Percentiles rank a stretch among this genome's conserved stretches.
Evolutionary conservation across 768 basidiomycete species (phyloP).

Genomic region (Nidularia pulvinata): DNA sequence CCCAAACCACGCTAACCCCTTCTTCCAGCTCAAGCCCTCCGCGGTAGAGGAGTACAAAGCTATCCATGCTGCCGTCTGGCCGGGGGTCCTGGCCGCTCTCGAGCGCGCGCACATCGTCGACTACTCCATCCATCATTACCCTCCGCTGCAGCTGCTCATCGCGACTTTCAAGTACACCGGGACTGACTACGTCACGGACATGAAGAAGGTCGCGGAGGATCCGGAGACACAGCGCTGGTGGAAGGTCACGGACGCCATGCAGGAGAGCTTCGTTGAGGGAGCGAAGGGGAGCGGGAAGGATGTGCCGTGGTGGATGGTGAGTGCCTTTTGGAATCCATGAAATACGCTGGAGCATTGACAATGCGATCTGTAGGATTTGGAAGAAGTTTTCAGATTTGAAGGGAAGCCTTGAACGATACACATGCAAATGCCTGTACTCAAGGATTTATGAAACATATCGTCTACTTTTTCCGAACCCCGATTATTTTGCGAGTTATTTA

Average conservation of each 20-base stretch:
- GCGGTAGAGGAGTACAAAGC: slow-evolving; percentile 49
- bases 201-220: slow-evolving; percentile 63
- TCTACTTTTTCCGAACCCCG: no score
- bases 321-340: slow-evolving; percentile 7
- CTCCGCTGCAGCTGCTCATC: slow-evolving; percentile 63
- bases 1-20: background rate
- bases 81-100: slow-evolving; percentile 63
- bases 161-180: slow-evolving; percentile 82
- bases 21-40: slow-evolving; percentile 50
- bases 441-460: no score
- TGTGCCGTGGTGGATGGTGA: slow-evolving; percentile 72
- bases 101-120: slow-evolving; percentile 64
- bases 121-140: slow-evolving; percentile 76
- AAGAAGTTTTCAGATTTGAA: slow-evolving; percentile 77
- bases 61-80: slow-evolving; percentile 70
- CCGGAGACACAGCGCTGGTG: slow-evolving; percentile 78
- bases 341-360: background rate
- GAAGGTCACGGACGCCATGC: slow-evolving; percentile 76
- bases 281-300: slow-evolving; percentile 69
- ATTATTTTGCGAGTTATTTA: no score
- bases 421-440: background rate
- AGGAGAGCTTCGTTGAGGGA: slow-evolving; percentile 71
- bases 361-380: slow-evolving; percentile 32
- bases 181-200: slow-evolving; percentile 61
- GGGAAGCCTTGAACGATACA: slow-evolving; percentile 18